Evolutionary conservation across 805 yeast species (phyloP).

Genomic region (Lachancea cidri): DNA sequence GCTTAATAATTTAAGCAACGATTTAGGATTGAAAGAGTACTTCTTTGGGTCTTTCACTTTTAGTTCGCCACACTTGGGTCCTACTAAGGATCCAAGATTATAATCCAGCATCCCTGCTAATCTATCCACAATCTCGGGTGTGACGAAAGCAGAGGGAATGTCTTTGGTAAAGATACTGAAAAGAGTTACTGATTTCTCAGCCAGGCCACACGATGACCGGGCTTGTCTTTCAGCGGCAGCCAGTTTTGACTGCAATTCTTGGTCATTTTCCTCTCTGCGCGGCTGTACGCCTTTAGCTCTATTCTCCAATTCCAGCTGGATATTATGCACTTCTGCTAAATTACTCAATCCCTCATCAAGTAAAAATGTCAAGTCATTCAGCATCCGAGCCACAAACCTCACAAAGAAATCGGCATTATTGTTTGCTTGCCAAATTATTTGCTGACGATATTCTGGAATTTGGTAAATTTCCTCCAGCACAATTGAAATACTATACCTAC

Average conservation of each 20-base stretch:
- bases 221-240: slow-evolving; percentile 69
- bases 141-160: slow-evolving; percentile 79
- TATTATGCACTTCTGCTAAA: slow-evolving; percentile 67
- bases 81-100: slow-evolving; percentile 86
- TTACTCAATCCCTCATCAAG: slow-evolving; percentile 86
- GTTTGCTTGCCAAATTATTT: slow-evolving; percentile 62
- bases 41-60: slow-evolving; percentile 80
- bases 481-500: slow-evolving; percentile 78
- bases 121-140: slow-evolving; percentile 87
- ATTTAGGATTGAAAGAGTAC: slow-evolving; percentile 77
- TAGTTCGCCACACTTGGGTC: slow-evolving; percentile 86
- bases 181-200: slow-evolving; percentile 75
- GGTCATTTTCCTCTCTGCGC: slow-evolving; percentile 47
- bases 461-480: slow-evolving; percentile 83
- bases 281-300: slow-evolving; percentile 38
- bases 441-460: slow-evolving; percentile 58
- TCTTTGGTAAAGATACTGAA: slow-evolving; percentile 80
- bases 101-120: slow-evolving; percentile 94
- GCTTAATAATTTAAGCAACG: slow-evolving; percentile 60
- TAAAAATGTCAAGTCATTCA: slow-evolving; percentile 88
- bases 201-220: slow-evolving; percentile 71
- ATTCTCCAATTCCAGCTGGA: slow-evolving; percentile 58
- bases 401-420: slow-evolving; percentile 79
- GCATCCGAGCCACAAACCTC: slow-evolving; percentile 87
- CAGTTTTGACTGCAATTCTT: slow-evolving; percentile 55